Percentiles rank a stretch among this genome's conserved stretches.
Conservation (phyloP, 2,329 filamentous ascomycete species). For the Alternaria sp. region DNA sequence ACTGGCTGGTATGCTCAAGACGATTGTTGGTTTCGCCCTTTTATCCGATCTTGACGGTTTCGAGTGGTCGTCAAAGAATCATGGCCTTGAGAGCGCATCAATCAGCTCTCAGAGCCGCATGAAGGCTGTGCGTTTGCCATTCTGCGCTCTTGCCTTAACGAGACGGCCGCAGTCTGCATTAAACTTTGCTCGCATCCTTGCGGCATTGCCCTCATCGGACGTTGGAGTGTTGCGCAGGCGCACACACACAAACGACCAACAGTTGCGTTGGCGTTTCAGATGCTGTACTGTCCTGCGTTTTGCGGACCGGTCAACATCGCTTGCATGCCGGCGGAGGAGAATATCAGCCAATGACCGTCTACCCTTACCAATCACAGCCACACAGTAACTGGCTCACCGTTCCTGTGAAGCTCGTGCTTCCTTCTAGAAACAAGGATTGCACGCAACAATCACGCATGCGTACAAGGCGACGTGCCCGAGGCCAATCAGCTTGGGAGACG, state of each 20-base stretch:
- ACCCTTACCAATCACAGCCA: no score
- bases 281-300: not conserved
- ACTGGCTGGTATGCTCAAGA: not conserved
- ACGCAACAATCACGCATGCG: not conserved
- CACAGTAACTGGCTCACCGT: no score
- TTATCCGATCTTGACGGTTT: not conserved
- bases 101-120: not conserved
- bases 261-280: not conserved
- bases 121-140: not conserved
- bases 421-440: not conserved
- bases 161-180: not conserved
- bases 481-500: not conserved
- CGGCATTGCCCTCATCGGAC: not conserved
- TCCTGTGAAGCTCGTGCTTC: not conserved
- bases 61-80: not conserved
- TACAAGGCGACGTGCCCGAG: not conserved
- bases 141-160: not conserved
- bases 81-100: not conserved
- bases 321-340: no score
- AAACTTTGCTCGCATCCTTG: not conserved
- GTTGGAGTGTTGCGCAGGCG: not conserved
- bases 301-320: not conserved
- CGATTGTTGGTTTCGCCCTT: not conserved
- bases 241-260: not conserved
- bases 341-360: no score